Evolutionary conservation across 2,329 filamentous ascomycete species (phyloP).

Genomic region (Pezicula radicicola): DNA sequence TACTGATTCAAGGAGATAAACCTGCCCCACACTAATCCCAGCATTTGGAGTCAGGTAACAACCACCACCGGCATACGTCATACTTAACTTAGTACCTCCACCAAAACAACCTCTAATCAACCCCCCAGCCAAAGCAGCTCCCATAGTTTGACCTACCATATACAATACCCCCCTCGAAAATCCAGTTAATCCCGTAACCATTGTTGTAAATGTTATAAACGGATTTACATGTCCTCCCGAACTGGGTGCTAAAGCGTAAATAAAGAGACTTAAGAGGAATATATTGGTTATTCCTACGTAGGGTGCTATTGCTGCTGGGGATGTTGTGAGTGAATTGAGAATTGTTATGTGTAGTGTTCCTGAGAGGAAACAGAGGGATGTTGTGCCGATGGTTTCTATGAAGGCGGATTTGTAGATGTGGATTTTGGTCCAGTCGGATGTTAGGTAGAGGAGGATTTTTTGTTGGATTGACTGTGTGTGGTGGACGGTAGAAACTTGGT

Average conservation of each 20-base stretch:
- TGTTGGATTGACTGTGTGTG: neutral
- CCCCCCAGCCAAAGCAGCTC: slow-evolving; percentile 38
- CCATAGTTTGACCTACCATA: slow-evolving; percentile 42
- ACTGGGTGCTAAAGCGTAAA: slow-evolving; percentile 44
- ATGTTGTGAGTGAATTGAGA: slow-evolving; percentile 22
- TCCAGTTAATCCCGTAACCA: slow-evolving; percentile 46
- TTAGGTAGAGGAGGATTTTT: slow-evolving; percentile 5
- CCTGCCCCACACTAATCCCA: slow-evolving; percentile 32
- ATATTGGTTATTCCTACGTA: slow-evolving; percentile 31
- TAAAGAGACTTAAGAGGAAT: slow-evolving; percentile 42
- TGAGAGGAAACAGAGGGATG: slow-evolving; percentile 27
- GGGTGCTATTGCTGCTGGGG: slow-evolving; percentile 16
- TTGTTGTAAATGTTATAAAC: slow-evolving; percentile 49
- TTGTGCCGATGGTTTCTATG: slow-evolving; percentile 28
- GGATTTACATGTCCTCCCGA: slow-evolving; percentile 54
- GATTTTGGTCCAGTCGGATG: slow-evolving; percentile 14
- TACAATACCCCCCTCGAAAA: slow-evolving; percentile 49
- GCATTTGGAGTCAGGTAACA: slow-evolving; percentile 25
- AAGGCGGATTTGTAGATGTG: slow-evolving; percentile 18
- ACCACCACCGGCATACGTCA: slow-evolving; percentile 27
- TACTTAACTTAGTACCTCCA: slow-evolving; percentile 3
- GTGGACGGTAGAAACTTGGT: too few relatives aligned
- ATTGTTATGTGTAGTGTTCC: slow-evolving; percentile 30
- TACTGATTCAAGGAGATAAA: slow-evolving; percentile 47
- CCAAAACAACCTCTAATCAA: slow-evolving; percentile 34